Evolutionary conservation across 1,139 yeast species (phyloP), one percentile per base, ranked within the genome.

Genomic region (Suhomyces anneliseae): DNA sequence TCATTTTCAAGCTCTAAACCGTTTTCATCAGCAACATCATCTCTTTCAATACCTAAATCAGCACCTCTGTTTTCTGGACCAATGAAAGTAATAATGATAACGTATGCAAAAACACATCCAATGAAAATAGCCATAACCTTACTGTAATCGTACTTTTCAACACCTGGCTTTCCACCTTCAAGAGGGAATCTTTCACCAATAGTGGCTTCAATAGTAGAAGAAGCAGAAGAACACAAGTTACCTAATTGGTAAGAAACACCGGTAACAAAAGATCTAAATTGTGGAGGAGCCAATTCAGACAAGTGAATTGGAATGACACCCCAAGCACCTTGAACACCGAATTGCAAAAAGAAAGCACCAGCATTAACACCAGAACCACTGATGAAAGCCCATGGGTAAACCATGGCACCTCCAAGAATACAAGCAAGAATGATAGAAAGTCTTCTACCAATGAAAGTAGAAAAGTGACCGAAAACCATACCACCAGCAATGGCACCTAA

Each of bases 291-390:
- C 53, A 88, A 74, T 66, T 87, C 95, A 2, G 88, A 76, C 44
- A 87, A 72, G 64, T 87, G 90, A 53, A 86, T 80, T 46, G 96
- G 96, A 54, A 86, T 78, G 40, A 87, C 87, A 56, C 95, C 95
- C 90, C 95, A 89, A 14, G 90, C 87, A 54, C 96, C 96, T 67
- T 87, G 95, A 42, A 88, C 93, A 55, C 83, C 83, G 59, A 84
- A 82, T 66, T 89, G 96, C 57, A 88, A 68, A 70, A 85, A 87
- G 67, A 87, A 88, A 1, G 76, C 93, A 49, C 88, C 86, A 7
- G 93, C 95, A 59, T 87, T 84, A 54, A 86, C 79, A 34, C 83
- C 88, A 34, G 65, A 56, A 50, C 74, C 74, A 14, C 54, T 58
- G 36, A 77, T 64, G 58, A 82, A 87, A 0, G 88, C 92, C 92